Evolutionary conservation across 257 asterid species (phyloP).

Genomic region (Eustoma russellianum): DNA sequence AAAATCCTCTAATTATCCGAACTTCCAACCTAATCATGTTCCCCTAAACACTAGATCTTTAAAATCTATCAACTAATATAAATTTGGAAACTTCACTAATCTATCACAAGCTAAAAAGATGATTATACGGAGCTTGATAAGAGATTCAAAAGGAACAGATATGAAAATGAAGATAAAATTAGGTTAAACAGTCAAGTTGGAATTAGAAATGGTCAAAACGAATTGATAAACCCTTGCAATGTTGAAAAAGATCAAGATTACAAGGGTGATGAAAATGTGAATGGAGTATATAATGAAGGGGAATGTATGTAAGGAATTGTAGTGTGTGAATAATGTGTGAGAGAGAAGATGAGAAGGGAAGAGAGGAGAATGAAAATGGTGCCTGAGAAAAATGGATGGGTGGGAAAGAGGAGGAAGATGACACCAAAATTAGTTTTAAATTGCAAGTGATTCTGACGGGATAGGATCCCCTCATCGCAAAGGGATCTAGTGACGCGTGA

Average conservation of each 20-base stretch:
- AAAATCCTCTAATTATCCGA: slow-evolving; percentile 18
- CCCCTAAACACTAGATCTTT: background rate
- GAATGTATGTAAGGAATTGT: background rate
- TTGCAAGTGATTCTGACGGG: background rate
- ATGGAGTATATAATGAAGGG: background rate
- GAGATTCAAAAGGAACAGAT: background rate
- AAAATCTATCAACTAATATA: background rate
- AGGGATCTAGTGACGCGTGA: no score
- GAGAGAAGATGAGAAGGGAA: background rate
- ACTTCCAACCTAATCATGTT: background rate
- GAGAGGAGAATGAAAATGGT: slow-evolving; percentile 8
- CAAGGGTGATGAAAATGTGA: background rate
- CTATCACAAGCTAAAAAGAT: background rate
- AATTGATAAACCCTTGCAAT: slow-evolving; percentile 25
- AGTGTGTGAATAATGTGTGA: background rate
- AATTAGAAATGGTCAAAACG: background rate
- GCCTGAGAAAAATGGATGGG: slow-evolving; percentile 15
- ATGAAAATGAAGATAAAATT: no score
- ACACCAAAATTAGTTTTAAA: slow-evolving; percentile 5
- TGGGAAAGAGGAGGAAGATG: slow-evolving; percentile 10
- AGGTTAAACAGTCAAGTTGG: background rate
- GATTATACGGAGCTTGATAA: background rate
- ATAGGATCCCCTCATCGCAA: no score
- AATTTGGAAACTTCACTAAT: background rate
- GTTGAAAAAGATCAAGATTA: slow-evolving; percentile 15